Percentiles rank a stretch among this genome's conserved stretches.
Evolutionary conservation across 78 protist genomes (phyloP).

Genomic region (Dictyostelium firmibasis): DNA sequence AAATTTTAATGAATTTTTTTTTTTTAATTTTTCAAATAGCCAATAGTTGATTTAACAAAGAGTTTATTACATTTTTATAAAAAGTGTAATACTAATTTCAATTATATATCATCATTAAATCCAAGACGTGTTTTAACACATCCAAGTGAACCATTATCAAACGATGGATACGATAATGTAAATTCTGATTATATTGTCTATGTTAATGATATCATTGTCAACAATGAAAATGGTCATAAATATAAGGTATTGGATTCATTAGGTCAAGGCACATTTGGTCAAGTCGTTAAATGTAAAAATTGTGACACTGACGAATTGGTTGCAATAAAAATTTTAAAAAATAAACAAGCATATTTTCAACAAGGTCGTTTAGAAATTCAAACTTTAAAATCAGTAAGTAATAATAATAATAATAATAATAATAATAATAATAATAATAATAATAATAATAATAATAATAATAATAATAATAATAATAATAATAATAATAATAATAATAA

Average conservation of each 20-base stretch:
- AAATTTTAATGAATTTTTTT: too few relatives aligned
- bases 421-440: background rate
- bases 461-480: background rate
- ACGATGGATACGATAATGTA: conserved; percentile 72
- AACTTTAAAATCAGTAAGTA: conserved; percentile 64
- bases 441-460: background rate
- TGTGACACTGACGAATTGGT: conserved; percentile 78
- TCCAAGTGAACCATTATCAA: conserved; percentile 61
- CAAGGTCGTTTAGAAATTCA: conserved; percentile 91
- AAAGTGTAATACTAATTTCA: conserved; percentile 44
- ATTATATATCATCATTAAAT: conserved; percentile 42
- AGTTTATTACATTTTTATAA: conserved; percentile 56
- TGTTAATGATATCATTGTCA: conserved; percentile 70
- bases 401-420: background rate
- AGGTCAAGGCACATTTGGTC: conserved; percentile 98
- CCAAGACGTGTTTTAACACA: conserved; percentile 78
- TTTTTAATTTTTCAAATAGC: background rate
- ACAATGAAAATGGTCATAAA: conserved; percentile 34
- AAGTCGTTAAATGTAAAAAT: conserved; percentile 76
- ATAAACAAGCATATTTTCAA: conserved; percentile 86
- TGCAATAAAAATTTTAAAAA: conserved; percentile 96
- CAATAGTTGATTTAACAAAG: conserved; percentile 29
- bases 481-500: too few relatives aligned
- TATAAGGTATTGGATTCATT: conserved; percentile 80
- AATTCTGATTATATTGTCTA: conserved; percentile 77